Base-by-base conservation (phyloP, 129 eudicot species). In the Centella asiatica region DNA sequence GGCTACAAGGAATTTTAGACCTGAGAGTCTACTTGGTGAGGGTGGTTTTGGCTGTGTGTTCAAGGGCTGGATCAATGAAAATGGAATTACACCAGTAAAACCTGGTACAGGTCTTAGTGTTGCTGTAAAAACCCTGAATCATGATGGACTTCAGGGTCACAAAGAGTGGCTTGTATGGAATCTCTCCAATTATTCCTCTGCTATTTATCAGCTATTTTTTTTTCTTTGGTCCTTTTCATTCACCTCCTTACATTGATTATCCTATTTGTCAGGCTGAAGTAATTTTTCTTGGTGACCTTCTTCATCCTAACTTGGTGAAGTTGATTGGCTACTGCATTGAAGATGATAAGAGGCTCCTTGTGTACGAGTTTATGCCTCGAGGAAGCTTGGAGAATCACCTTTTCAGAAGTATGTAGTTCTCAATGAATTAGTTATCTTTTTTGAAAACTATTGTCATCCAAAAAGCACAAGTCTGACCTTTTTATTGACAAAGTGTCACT, bases 351-450 rank as follows among this genome's bases (percentile, higher is more conserved):
- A 87, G 98, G 82, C 82, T 92, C 65, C 90, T 92, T 9, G 98
- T 92, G 40, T 92, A 92, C 37, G 98, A 92, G 72, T 92, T 84
- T 50, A 87, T 92, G 98, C 87, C 98, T 28, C 83, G 96, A 22
- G 98, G 98, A 76, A 92, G 99, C 74, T 73, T 92, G 76, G 99
- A 92, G 76, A 87, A 92, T 74, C 99, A 92, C 81, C 76, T 92
- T 61, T 92, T 92, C 66, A 80, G 89, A 77, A 87, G 99, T 92
- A 92, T 52, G 86, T 82, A 3, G 22, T 74, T 34, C 28, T 58
- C 50, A 12, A 12, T 23, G 23, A 39, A 27, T 24, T 25, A 2
- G 7, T 58, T 40, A 33, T 31, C 2, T 58, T 19, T n/a, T 18
- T 32, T 5, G 6, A 3, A 3, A 1, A 18, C 4, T 29, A 18